A percentile compares a stretch with the other conserved stretches of the same genome.
phyloP scores from a whole-genome alignment of 2,329 filamentous ascomycete genomes.

The Xylariaceae sp. region DNA sequence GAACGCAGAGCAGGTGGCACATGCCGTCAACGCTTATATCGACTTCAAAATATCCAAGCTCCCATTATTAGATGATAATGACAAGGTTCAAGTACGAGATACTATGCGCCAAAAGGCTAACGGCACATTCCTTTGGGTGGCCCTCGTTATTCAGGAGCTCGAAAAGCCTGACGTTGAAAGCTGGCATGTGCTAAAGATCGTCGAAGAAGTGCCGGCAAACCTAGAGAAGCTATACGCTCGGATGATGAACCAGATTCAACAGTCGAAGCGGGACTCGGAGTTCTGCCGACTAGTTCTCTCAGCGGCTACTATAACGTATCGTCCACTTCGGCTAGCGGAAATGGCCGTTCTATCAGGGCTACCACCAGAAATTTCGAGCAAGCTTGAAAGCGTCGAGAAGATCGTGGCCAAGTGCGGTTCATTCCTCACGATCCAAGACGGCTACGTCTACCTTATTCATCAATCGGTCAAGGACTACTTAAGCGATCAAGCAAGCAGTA shows the following conservation, averaged over 20 bases:
- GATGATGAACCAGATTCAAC: slow-evolving; percentile 45
- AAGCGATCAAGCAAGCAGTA: slow-evolving; percentile 20
- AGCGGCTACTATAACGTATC: slow-evolving; percentile 39
- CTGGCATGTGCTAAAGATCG: slow-evolving; percentile 13
- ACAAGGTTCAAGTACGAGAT: background rate
- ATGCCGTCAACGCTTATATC: slow-evolving; percentile 48
- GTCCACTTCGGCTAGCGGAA: slow-evolving; percentile 46
- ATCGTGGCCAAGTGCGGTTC: slow-evolving; percentile 47
- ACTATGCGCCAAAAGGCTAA: slow-evolving; percentile 37
- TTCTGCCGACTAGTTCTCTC: slow-evolving; percentile 45
- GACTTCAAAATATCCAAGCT: slow-evolving; percentile 37
- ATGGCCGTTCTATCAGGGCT: slow-evolving; percentile 32
- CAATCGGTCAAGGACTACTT: slow-evolving; percentile 53
- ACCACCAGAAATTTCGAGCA: background rate
- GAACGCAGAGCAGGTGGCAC: slow-evolving; percentile 42
- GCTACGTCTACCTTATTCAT: slow-evolving; percentile 46
- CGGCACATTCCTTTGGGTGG: slow-evolving; percentile 53
- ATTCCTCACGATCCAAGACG: slow-evolving; percentile 44
- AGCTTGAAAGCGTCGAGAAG: slow-evolving; percentile 26
- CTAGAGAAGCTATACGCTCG: slow-evolving; percentile 45
- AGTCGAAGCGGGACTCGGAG: slow-evolving; percentile 36
- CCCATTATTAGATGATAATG: background rate
- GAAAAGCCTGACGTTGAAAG: slow-evolving; percentile 12
- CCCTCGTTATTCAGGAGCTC: slow-evolving; percentile 46
- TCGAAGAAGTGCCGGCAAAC: slow-evolving; percentile 40